These are phyloP conservation scores for Amanita inopinata DNA, from an alignment of 768 basidiomycete genomes.

Conservation along the genomic window DNA sequence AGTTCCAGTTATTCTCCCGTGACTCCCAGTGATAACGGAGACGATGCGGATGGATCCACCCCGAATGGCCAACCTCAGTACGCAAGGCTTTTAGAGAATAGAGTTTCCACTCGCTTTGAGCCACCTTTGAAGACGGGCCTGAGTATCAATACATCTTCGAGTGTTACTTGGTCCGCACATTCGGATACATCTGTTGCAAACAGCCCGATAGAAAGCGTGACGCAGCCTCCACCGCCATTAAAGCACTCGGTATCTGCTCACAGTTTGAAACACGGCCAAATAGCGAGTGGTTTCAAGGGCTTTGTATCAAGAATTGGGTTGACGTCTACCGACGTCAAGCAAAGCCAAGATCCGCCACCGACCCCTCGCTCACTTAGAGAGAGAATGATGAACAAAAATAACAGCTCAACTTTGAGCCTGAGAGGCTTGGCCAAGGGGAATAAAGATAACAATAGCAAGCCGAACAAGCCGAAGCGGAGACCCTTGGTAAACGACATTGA, in stretches of 20 bases:
- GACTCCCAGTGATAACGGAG: slow-evolving; percentile 4
- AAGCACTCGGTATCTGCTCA: background rate
- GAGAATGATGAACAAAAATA: slow-evolving; percentile 8
- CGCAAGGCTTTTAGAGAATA: background rate
- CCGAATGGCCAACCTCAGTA: background rate
- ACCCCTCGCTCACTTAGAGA: slow-evolving; percentile 3
- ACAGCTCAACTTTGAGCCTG: slow-evolving; percentile 5
- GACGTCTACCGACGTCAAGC: background rate
- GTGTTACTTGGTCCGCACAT: background rate
- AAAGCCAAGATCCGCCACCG: background rate
- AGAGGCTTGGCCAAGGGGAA: slow-evolving; percentile 1
- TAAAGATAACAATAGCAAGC: slow-evolving; percentile 2
- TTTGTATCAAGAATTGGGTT: slow-evolving; percentile 4
- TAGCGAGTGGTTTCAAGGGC: background rate
- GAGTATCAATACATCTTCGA: slow-evolving; percentile 3
- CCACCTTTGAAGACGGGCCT: background rate
- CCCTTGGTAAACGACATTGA: slow-evolving; percentile 6
- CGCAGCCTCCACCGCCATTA: background rate
- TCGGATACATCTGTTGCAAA: slow-evolving; percentile 1
- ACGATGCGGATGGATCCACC: background rate
- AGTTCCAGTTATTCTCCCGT: slow-evolving; percentile 5
- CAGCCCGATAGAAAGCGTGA: slow-evolving; percentile 5
- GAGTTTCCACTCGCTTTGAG: background rate
- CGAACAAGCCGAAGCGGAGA: slow-evolving; percentile 5
- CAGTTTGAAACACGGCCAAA: background rate